phyloP scores from a whole-genome alignment of 352 stramenopile genomes.

The Globisporangium irregulare region DNA sequence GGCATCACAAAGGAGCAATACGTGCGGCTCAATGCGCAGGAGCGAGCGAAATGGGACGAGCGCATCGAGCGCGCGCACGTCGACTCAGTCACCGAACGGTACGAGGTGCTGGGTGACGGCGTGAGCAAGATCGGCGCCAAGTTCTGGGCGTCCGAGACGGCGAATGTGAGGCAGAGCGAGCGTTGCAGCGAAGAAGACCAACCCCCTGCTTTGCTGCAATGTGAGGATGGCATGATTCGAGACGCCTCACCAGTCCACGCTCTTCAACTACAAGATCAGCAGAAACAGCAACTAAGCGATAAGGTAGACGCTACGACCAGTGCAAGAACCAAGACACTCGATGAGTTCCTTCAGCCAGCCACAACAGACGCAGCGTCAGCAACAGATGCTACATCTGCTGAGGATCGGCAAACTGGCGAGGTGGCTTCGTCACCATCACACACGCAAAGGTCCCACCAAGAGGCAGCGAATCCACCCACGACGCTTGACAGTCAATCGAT shows the following conservation, averaged over 20 bases:
- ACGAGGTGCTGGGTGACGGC: constrained; percentile 42
- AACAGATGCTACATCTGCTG: background rate
- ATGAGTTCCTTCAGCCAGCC: background rate
- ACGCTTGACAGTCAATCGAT: background rate
- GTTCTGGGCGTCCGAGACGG: constrained; percentile 43
- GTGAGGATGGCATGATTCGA: background rate
- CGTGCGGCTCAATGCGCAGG: constrained; percentile 31
- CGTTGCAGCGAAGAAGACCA: background rate
- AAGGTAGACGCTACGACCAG: background rate
- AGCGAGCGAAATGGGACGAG: constrained; percentile 54
- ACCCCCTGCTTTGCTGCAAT: background rate
- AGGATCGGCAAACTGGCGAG: background rate
- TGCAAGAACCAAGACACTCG: background rate
- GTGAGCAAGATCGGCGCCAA: constrained; percentile 37
- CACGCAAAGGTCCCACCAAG: background rate
- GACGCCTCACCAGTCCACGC: background rate
- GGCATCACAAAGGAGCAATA: constrained; percentile 71
- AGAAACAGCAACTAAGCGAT: background rate
- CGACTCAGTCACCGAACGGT: constrained; percentile 33
- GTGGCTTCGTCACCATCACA: background rate
- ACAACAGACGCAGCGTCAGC: no score
- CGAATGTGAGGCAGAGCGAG: background rate
- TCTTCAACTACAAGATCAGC: background rate
- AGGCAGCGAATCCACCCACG: background rate
- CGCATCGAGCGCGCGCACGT: constrained; percentile 51